Evolutionary conservation across 371 early-diverging fungal genomes (phyloP).

Genomic region (Encephalitozoon intestinalis): DNA sequence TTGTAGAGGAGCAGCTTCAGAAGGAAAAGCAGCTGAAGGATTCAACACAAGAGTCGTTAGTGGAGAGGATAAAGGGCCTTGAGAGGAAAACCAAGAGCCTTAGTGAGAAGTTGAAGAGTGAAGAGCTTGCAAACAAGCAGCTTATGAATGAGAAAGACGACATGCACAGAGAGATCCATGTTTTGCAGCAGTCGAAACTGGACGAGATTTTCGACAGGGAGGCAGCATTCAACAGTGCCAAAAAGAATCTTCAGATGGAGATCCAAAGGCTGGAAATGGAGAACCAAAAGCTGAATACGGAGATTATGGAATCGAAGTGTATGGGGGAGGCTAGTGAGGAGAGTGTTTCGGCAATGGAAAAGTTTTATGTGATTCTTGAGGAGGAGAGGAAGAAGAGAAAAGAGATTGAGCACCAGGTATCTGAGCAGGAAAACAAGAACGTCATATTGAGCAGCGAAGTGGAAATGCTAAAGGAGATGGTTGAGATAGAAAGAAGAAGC

Average conservation of each 20-base stretch:
- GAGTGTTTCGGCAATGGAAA: slow-evolving; percentile 12
- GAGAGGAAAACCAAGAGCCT: slow-evolving; percentile 16
- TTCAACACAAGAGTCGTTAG: not conserved
- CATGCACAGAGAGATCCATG: slow-evolving; percentile 34
- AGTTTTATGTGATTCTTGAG: slow-evolving; percentile 21
- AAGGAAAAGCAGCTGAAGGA: slow-evolving; percentile 21
- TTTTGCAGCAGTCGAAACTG: slow-evolving; percentile 43
- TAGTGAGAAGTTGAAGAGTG: slow-evolving; percentile 42
- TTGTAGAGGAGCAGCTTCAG: slow-evolving; percentile 49
- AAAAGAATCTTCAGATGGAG: slow-evolving; percentile 30
- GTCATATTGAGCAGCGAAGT: slow-evolving; percentile 16
- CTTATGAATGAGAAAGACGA: slow-evolving; percentile 61
- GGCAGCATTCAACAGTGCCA: slow-evolving; percentile 21
- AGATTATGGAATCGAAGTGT: not conserved
- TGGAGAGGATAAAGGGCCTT: not conserved
- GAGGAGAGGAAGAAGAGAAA: slow-evolving; percentile 29
- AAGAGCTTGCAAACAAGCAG: slow-evolving; percentile 63
- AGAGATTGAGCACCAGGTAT: slow-evolving; percentile 11
- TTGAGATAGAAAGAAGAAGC: not conserved
- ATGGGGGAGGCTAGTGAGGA: slow-evolving; percentile 6
- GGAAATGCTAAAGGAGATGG: not conserved
- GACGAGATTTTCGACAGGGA: slow-evolving; percentile 45
- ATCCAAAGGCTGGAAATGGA: slow-evolving; percentile 31
- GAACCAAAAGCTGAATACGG: slow-evolving; percentile 11
- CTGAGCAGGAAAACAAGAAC: slow-evolving; percentile 21